Evolutionary conservation across 2,329 filamentous ascomycete genomes (phyloP).

Genomic region (Aureobasidium zeae): DNA sequence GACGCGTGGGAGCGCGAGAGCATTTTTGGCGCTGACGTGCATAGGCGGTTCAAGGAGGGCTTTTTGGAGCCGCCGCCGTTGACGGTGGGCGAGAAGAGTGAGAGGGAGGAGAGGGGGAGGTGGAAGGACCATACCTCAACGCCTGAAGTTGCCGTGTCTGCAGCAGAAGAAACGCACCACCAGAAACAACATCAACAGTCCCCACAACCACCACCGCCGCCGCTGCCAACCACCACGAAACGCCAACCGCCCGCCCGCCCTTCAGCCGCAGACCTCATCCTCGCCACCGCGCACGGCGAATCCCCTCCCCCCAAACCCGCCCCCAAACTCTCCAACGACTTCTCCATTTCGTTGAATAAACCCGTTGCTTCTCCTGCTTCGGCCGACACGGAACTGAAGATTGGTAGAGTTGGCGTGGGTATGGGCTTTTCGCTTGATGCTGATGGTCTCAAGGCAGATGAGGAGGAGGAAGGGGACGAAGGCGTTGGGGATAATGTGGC

Average conservation of each 20-base stretch:
- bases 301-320: slow-evolving; percentile 16
- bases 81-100: slow-evolving; percentile 33
- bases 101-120: slow-evolving; percentile 34
- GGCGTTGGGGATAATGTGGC: too few species aligned
- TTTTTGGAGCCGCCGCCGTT: slow-evolving; percentile 65
- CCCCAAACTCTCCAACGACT: slow-evolving; percentile 20
- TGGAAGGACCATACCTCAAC: slow-evolving; percentile 34
- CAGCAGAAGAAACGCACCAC: slow-evolving; percentile 1
- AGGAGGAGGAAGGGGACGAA: too few species aligned
- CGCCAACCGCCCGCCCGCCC: slow-evolving; percentile 26
- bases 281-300: slow-evolving; percentile 8
- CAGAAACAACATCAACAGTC: slow-evolving; percentile 15
- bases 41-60: slow-evolving; percentile 58
- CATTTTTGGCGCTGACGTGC: slow-evolving; percentile 62
- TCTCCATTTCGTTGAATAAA: slow-evolving; percentile 18
- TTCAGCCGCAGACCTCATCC: slow-evolving; percentile 19
- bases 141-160: slow-evolving; percentile 19
- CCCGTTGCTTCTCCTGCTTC: background rate
- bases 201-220: slow-evolving; percentile 30
- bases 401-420: too few species aligned
- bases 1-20: slow-evolving; percentile 58
- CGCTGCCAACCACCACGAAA: slow-evolving; percentile 32
- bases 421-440: too few species aligned
- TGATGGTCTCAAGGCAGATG: too few species aligned
- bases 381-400: too few species aligned